phyloP scores from a whole-genome alignment of 164 flowering plant species.

The Annona squamosa region DNA sequence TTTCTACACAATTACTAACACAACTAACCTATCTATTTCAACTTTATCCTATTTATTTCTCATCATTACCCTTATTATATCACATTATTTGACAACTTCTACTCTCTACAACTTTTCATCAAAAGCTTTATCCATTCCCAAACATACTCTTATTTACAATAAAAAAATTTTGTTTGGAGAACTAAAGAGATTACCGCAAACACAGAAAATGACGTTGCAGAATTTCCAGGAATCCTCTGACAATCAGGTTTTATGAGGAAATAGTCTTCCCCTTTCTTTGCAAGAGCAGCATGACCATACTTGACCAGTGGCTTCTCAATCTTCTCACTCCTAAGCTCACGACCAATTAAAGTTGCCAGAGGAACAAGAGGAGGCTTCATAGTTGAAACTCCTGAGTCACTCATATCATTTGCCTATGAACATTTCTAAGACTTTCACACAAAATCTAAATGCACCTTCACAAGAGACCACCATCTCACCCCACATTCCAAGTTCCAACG shows the following conservation, averaged over 20 bases:
- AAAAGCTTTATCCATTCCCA: no score
- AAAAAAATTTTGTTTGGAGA: background rate
- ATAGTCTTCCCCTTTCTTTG: constrained; percentile 95
- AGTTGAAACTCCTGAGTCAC: constrained; percentile 33
- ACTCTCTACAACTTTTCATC: no score
- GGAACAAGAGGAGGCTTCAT: constrained; percentile 61
- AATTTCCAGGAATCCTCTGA: constrained; percentile 62
- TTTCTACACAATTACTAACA: no score
- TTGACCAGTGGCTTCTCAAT: constrained; percentile 69
- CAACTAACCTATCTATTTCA: no score
- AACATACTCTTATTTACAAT: no score
- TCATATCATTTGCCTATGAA: constrained; percentile 35
- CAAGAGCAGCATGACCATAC: constrained; percentile 84
- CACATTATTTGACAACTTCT: no score
- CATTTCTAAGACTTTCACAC: constrained; percentile 22
- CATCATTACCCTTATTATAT: no score
- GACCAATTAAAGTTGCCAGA: constrained; percentile 77
- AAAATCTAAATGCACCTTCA: constrained; percentile 20
- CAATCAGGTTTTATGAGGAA: constrained; percentile 77
- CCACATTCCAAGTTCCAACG: constrained; percentile 9
- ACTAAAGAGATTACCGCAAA: constrained; percentile 57
- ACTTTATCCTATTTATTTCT: no score
- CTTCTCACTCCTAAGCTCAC: constrained; percentile 75
- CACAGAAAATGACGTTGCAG: constrained; percentile 70
- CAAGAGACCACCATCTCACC: constrained; percentile 7